Conservation (phyloP, 108 stramenopile species). For the Cyclotella atomus region DNA sequence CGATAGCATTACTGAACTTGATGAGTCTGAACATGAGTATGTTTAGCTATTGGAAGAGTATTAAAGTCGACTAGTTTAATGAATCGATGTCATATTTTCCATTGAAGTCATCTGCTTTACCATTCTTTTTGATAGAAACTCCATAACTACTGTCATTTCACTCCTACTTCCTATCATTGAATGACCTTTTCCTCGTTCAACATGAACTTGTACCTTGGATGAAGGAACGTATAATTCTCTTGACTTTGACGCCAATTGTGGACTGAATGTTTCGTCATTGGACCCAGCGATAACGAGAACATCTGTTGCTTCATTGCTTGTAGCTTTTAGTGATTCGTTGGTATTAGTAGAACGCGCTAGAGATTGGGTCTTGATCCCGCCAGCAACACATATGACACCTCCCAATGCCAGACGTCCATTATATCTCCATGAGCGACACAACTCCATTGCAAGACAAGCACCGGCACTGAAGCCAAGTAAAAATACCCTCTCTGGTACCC, state of each 20-base stretch:
- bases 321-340: not conserved
- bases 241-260: conserved; percentile 14
- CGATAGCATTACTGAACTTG: too few species aligned
- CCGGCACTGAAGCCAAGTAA: conserved; percentile 57
- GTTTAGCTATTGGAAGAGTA: too few species aligned
- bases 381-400: conserved; percentile 51
- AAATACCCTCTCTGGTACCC: conserved; percentile 56
- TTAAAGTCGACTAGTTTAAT: too few species aligned
- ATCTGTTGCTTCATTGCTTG: conserved; percentile 25
- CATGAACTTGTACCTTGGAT: conserved; percentile 29
- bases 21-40: too few species aligned
- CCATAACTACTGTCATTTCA: conserved; percentile 46
- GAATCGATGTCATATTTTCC: not conserved
- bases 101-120: conserved; percentile 18
- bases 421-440: conserved; percentile 24
- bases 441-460: conserved; percentile 51
- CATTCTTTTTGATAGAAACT: conserved; percentile 29
- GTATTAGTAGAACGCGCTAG: not conserved
- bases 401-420: conserved; percentile 32
- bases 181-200: conserved; percentile 50
- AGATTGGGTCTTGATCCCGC: conserved; percentile 25
- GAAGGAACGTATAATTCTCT: conserved; percentile 17
- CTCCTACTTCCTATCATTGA: conserved; percentile 43
- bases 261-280: conserved; percentile 24
- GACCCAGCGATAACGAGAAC: conserved; percentile 43